phyloP scores from a whole-genome alignment of 2,329 filamentous ascomycete species.

The Talaromyces sp. region DNA sequence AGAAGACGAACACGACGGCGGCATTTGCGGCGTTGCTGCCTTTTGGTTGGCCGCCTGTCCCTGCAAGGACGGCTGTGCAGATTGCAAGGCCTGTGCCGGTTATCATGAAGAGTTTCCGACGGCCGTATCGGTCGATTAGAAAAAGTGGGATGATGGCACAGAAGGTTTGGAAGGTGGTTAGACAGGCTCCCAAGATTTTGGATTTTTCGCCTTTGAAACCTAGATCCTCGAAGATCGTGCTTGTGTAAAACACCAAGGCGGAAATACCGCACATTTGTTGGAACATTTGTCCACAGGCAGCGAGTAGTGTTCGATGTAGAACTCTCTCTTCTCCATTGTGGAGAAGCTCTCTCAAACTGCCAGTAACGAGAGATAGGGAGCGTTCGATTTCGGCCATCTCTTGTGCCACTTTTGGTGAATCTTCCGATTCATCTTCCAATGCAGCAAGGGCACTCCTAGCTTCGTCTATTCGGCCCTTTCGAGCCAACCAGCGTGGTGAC shows the following conservation, averaged over 20 bases:
- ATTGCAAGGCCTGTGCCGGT: slow-evolving; percentile 31
- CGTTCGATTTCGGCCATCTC: slow-evolving; percentile 44
- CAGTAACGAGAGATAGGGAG: slow-evolving; percentile 3
- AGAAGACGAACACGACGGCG: slow-evolving; percentile 42
- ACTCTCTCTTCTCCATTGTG: slow-evolving; percentile 43
- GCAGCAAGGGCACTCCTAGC: slow-evolving; percentile 53
- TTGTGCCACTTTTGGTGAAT: slow-evolving; percentile 54
- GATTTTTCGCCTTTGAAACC: slow-evolving; percentile 8
- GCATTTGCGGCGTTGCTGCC: slow-evolving; percentile 34
- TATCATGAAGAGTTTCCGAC: slow-evolving; percentile 44
- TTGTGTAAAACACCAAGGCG: slow-evolving; percentile 51
- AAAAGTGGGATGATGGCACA: slow-evolving; percentile 59
- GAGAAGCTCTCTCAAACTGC: slow-evolving; percentile 3
- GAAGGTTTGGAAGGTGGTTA: slow-evolving; percentile 58
- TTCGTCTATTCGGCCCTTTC: slow-evolving; percentile 64
- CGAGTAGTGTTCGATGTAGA: slow-evolving; percentile 56
- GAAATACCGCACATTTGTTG: slow-evolving; percentile 60
- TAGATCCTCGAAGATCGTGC: slow-evolving; percentile 22
- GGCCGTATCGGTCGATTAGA: slow-evolving; percentile 58
- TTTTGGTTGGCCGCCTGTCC: slow-evolving; percentile 22
- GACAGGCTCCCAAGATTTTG: slow-evolving; percentile 56
- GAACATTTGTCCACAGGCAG: slow-evolving; percentile 59
- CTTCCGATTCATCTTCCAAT: slow-evolving; percentile 54
- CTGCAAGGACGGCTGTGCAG: slow-evolving; percentile 26
- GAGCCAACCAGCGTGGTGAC: slow-evolving; percentile 62